Base-by-base conservation (phyloP, 768 basidiomycete genomes). In the Hygrocybe punicea region DNA sequence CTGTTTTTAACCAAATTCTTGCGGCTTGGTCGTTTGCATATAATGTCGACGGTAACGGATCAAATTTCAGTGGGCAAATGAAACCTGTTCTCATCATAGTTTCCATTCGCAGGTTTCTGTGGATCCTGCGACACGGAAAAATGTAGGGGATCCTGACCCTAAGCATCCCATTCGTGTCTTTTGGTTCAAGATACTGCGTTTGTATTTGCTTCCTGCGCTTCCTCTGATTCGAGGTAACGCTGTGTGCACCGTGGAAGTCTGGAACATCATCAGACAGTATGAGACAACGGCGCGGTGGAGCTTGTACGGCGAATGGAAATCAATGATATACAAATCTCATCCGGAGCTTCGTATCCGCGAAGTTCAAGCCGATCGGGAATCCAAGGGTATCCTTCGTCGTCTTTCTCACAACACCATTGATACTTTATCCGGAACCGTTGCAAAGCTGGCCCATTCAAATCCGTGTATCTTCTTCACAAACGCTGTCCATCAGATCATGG, bases 221-320 rank as follows among this genome's bases (percentile, higher is more conserved):
- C 85, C 94, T 46, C 80, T 96, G 47, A 87, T 93, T 57, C 82
- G 85, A 29, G 86, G 87, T 36, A 93, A 94, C 65, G 88, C 93
- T 6, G 88, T 93, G 21, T 91, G 88, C 69, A 90, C 92, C 24
- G 87, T 89, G 45, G 95, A 98, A 64, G 79, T 98, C 7, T 99
- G 97, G 97, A 84, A 86, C 57, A 84, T 98, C 51, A 81, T 98
- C 48, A 79, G 84, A 39, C 82, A 84, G 60, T 91, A 87, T 67
- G 86, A 90, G 55, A 86, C 85, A 53, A 83, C 86, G 6, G 76
- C 81, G 21, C 91, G 97, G 8, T 99, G 93, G 88, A 81, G 80
- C 47, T 77, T 99, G 33, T 99, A 99, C 65, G 97, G 94, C 40
- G 95, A 98, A 75, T 98, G 97, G 97, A 89, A 88, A 70, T 77